Evolutionary conservation across 2,329 filamentous ascomycete species (phyloP).

Genomic region (Macrophomina pseudophaseolina): DNA sequence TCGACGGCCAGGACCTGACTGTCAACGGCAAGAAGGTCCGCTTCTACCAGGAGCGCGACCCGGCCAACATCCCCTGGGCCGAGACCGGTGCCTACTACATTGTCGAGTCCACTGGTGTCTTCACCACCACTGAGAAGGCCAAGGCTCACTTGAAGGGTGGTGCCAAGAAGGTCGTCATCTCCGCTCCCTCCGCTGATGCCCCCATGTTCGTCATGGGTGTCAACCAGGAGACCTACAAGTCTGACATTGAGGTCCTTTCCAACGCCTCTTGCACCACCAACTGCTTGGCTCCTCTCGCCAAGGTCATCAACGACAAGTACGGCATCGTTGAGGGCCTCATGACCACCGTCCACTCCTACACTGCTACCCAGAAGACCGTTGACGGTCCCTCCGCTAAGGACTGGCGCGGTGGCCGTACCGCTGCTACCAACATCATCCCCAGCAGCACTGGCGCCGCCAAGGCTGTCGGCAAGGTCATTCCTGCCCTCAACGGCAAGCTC

Average conservation of each 20-base stretch:
- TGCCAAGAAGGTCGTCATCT: conserved; percentile 92
- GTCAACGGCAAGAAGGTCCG: conserved; percentile 95
- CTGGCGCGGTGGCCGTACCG: conserved; percentile 98
- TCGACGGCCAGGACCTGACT: conserved; percentile 73
- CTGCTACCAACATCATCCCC: conserved; percentile 99
- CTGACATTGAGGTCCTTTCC: conserved; percentile 90
- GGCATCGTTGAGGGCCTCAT: conserved; percentile 98
- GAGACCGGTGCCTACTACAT: conserved; percentile 90
- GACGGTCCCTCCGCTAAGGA: conserved; percentile 98
- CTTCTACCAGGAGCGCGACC: conserved; percentile 95
- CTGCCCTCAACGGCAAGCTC: conserved; percentile 96
- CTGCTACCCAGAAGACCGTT: conserved; percentile 99
- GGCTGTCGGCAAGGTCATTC: conserved; percentile 99
- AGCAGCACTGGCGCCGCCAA: conserved; percentile 99
- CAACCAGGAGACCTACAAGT: conserved; percentile 93
- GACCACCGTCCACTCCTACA: conserved; percentile 99
- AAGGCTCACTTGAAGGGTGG: conserved; percentile 91
- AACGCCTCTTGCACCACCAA: conserved; percentile 99
- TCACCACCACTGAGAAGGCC: conserved; percentile 98
- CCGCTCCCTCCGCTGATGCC: conserved; percentile 89
- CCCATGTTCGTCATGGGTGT: conserved; percentile 99
- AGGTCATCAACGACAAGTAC: conserved; percentile 99
- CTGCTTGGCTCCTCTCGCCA: conserved; percentile 98
- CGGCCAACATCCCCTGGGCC: conserved; percentile 85
- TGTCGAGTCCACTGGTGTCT: conserved; percentile 97